A percentile compares a stretch with the other conserved stretches of the same genome.
These are phyloP conservation scores for Fusarium citri DNA, from an alignment of 2,329 filamentous ascomycete species.

Conservation along the genomic window DNA sequence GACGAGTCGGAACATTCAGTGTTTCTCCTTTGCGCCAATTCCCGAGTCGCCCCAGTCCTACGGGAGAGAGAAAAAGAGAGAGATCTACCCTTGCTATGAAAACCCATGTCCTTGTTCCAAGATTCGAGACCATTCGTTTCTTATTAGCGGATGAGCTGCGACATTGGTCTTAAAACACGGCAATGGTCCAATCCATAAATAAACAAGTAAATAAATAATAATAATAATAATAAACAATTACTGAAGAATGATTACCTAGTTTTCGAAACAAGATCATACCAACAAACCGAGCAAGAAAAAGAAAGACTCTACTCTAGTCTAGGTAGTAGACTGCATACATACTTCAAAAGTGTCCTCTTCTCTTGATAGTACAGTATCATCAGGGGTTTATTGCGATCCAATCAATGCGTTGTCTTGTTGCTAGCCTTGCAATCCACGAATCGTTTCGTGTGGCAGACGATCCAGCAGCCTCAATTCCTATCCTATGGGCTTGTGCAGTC, in stretches of 20 bases:
- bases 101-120: slow-evolving; percentile 11
- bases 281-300: background rate
- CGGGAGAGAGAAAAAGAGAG: background rate
- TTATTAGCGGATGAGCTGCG: slow-evolving; percentile 34
- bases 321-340: too few species aligned
- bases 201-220: background rate
- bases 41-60: slow-evolving; percentile 10
- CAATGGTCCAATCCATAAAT: slow-evolving; percentile 22
- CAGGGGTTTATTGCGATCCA: slow-evolving; percentile 34
- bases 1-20: slow-evolving; percentile 19
- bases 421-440: slow-evolving; percentile 29
- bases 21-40: slow-evolving; percentile 23
- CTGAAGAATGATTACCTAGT: too few species aligned
- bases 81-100: slow-evolving; percentile 1
- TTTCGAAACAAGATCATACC: background rate
- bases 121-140: slow-evolving; percentile 9
- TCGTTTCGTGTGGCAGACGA: slow-evolving; percentile 41
- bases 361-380: background rate
- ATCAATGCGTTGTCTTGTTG: slow-evolving; percentile 24
- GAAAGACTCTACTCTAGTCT: background rate
- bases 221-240: background rate
- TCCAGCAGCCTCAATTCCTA: slow-evolving; percentile 40
- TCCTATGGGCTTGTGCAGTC: background rate
- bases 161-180: slow-evolving; percentile 36
- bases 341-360: background rate